A percentile compares a stretch with the other conserved stretches of the same genome.
These are phyloP conservation scores for Luffa aegyptiaca DNA, from an alignment of 306 rosid species.

Conservation along the genomic window DNA sequence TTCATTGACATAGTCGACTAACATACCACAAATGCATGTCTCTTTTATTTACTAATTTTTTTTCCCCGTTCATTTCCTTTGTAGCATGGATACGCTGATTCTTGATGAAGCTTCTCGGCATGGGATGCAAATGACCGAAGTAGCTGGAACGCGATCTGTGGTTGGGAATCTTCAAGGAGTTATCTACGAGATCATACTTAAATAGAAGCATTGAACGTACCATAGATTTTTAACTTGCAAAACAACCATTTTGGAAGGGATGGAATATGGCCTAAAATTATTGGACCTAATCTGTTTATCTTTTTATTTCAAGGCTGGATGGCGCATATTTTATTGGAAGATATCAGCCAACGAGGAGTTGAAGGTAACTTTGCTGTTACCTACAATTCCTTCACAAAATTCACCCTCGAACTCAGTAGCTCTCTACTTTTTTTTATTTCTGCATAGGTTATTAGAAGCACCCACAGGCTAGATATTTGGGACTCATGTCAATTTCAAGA, in stretches of 20 bases:
- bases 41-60: not conserved
- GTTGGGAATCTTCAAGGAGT: slow-evolving; percentile 66
- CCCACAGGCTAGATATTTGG: not conserved
- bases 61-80: not conserved
- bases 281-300: not conserved
- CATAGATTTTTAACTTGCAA: not conserved
- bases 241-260: not conserved
- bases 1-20: not conserved
- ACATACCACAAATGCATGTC: not conserved
- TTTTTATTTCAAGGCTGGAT: not conserved
- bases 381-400: not conserved
- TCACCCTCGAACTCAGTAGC: not conserved
- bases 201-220: slow-evolving; percentile 8
- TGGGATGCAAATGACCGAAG: slow-evolving; percentile 57
- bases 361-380: not conserved
- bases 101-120: slow-evolving; percentile 42
- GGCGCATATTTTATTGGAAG: not conserved
- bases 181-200: slow-evolving; percentile 55
- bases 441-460: not conserved
- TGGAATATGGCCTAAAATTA: not conserved
- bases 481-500: not conserved
- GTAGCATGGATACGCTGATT: slow-evolving; percentile 68
- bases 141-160: slow-evolving; percentile 42
- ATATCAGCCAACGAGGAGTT: not conserved
- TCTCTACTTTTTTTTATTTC: not conserved